Conservation (phyloP, 192 early-diverging fungal genomes). For the Tieghemiomyces parasiticus region DNA sequence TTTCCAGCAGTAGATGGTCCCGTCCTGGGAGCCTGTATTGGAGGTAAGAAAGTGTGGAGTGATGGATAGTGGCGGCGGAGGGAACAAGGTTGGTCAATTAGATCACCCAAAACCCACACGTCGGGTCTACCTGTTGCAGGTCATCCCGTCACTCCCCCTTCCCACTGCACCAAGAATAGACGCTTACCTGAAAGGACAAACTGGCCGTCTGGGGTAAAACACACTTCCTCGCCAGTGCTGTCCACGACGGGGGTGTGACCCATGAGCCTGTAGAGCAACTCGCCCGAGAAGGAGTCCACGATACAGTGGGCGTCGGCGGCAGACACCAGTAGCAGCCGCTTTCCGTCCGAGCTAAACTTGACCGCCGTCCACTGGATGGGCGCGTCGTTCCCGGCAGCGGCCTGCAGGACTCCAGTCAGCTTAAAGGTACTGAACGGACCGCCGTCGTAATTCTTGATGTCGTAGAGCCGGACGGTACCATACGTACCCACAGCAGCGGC, state of each 20-base stretch:
- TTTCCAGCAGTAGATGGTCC: conserved; percentile 13
- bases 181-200: conserved; percentile 57
- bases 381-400: not conserved
- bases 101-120: no score
- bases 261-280: conserved; percentile 13
- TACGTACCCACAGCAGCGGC: conserved; percentile 36
- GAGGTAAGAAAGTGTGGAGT: no score
- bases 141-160: no score
- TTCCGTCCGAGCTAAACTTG: conserved; percentile 63
- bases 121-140: no score
- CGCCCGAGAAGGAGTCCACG: conserved; percentile 47
- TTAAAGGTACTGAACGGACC: conserved; percentile 18
- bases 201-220: conserved; percentile 56
- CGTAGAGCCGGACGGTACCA: conserved; percentile 47
- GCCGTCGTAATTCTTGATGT: conserved; percentile 42
- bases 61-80: no score
- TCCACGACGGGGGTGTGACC: not conserved
- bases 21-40: conserved; percentile 11
- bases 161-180: no score
- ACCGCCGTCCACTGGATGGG: conserved; percentile 36
- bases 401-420: not conserved
- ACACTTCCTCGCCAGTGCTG: conserved; percentile 31
- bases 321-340: conserved; percentile 53
- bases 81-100: no score
- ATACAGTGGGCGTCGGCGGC: conserved; percentile 37